Evolutionary conservation across 1,284 basidiomycete species (phyloP).

Genomic region (Pascua guehoae): DNA sequence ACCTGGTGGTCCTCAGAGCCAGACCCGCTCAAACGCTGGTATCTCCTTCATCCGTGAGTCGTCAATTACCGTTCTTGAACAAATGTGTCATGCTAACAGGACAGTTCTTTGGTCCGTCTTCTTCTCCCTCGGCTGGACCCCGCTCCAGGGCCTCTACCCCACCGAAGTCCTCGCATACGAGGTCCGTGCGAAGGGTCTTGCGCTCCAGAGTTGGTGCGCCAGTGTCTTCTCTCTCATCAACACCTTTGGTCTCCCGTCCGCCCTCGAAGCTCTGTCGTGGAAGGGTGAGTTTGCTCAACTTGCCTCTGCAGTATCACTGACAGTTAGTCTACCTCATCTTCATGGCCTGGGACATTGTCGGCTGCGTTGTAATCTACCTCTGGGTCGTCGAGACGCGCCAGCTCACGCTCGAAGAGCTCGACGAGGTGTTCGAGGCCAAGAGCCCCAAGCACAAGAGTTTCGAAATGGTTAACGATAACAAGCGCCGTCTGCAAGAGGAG

Average conservation of each 20-base stretch:
- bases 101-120: constrained; percentile 17
- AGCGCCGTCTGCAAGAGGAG: constrained; percentile 12
- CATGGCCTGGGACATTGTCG: constrained; percentile 57
- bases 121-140: constrained; percentile 57
- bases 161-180: constrained; percentile 57
- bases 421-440: constrained; percentile 54
- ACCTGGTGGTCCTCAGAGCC: constrained; percentile 18
- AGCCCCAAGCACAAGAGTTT: constrained; percentile 54
- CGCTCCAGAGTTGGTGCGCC: constrained; percentile 24
- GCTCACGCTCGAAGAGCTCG: constrained; percentile 58
- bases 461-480: constrained; percentile 18
- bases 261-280: constrained; percentile 26
- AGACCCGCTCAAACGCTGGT: constrained; percentile 29
- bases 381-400: constrained; percentile 55
- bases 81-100: not conserved
- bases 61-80: not conserved
- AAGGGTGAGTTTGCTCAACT: constrained; percentile 24
- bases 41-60: constrained; percentile 29
- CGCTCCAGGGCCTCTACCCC: constrained; percentile 58
- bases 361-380: constrained; percentile 58
- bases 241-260: constrained; percentile 36
- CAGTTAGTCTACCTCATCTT: constrained; percentile 56
- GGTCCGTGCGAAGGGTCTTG: constrained; percentile 54
- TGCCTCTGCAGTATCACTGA: constrained; percentile 45
- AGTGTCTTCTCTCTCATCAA: constrained; percentile 28